phyloP scores from a whole-genome alignment of 1,284 basidiomycete species.

The Pisolithus thermaeus region DNA sequence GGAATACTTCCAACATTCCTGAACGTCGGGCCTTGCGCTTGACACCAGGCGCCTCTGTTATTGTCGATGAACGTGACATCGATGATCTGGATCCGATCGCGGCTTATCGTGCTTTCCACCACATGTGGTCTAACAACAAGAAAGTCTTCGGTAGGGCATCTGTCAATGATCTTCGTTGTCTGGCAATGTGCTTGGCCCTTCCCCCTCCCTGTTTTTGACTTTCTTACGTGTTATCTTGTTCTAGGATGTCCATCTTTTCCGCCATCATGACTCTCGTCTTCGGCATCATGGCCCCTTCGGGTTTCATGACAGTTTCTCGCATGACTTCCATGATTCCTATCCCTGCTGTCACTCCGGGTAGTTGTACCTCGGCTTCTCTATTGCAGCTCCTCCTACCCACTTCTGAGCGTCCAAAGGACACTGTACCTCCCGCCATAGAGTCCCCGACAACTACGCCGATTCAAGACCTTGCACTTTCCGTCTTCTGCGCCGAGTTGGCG shows the following conservation, averaged over 20 bases:
- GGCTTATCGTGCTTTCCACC: constrained; percentile 42
- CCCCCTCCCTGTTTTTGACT: constrained; percentile 8
- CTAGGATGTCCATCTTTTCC: constrained; percentile 37
- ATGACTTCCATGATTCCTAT: constrained; percentile 15
- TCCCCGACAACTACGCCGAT: constrained; percentile 28
- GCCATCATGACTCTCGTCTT: constrained; percentile 63
- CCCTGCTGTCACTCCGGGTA: constrained; percentile 8
- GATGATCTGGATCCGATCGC: constrained; percentile 36
- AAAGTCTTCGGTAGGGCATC: constrained; percentile 31
- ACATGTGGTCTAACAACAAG: constrained; percentile 35
- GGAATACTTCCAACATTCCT: constrained; percentile 44
- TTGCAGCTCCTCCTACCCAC: constrained; percentile 29
- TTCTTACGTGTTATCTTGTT: constrained; percentile 8
- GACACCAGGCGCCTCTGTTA: constrained; percentile 28
- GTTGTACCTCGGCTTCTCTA: constrained; percentile 19
- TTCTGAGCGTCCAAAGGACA: constrained; percentile 33
- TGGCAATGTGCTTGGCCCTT: constrained; percentile 51
- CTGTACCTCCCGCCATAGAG: constrained; percentile 28
- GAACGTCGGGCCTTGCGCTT: constrained; percentile 35
- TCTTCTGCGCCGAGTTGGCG: constrained; percentile 34
- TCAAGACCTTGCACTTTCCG: constrained; percentile 52
- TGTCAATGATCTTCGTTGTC: constrained; percentile 45
- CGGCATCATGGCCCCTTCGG: constrained; percentile 54
- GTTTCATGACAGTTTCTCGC: constrained; percentile 37
- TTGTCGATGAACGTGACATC: constrained; percentile 45